Base-by-base conservation (phyloP, 225 moss, liverwort and hornwort species). In the Sphagnum contortum region DNA sequence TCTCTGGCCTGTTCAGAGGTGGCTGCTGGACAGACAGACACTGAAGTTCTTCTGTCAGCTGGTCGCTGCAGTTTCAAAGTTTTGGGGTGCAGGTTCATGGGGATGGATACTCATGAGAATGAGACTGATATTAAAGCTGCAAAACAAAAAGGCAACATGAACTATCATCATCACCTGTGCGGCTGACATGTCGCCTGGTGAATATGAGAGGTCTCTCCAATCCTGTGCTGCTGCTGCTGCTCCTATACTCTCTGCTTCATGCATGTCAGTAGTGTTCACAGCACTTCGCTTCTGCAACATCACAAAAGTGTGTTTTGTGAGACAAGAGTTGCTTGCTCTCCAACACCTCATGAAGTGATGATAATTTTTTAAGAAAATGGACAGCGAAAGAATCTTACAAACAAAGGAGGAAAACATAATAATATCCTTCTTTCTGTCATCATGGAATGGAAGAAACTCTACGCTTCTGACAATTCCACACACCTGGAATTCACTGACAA, bases 401-500 rank as follows among this genome's bases (percentile, higher is more conserved):
- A 12, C 12, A 13, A 12, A 58, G 12, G 7, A 58, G 3, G 14
- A 8, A 5, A 44, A 13, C 44, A 44, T 1, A 11, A 58, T 44
- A 14, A 44, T 6, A 4, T 5, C 5, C 29, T 58, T 58, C 10
- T 13, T 2, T 58, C 6, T 13, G 61, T 3, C 61, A 9, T 46
- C 11, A 46, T 46, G 7, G 44, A 60, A 44, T 10, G 44, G 7
- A 61, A 4, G 44, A 8, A 61, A 47, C 9, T 3, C 45, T 61
- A 44, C 3, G 7, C 10, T 60, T 14, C 13, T 45, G 44, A 44
- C 59, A 14, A 45, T 45, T 64, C 64, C 49, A 64, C 62, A 62
- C 14, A 90, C 90, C 88, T 88, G 90, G 71, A 88, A 88, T 72
- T 91, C 85, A 64, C 85, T 80, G 75, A 85, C 74, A 59, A 91